Conservation (phyloP, 2,329 filamentous ascomycete species). For the Fusarium hainanense region DNA sequence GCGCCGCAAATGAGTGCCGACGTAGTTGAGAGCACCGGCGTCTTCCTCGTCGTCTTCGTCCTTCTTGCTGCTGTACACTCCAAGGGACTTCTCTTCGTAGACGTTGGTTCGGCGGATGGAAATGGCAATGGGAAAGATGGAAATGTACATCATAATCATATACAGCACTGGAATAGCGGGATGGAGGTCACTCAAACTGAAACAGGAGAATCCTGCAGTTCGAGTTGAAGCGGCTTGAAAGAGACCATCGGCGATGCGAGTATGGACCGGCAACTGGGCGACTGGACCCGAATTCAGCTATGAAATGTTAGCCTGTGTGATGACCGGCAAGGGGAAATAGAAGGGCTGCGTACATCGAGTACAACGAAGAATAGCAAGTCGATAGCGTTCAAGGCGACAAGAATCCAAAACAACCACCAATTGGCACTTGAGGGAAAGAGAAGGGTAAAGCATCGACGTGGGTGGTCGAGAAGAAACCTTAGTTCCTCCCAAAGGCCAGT, state of each 20-base stretch:
- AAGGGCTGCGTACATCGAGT: slow-evolving; percentile 75
- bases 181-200: slow-evolving; percentile 82
- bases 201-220: slow-evolving; percentile 88
- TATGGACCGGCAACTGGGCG: slow-evolving; percentile 73
- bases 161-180: slow-evolving; percentile 94
- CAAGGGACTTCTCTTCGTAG: slow-evolving; percentile 90
- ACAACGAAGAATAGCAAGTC: slow-evolving; percentile 94
- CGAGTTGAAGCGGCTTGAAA: slow-evolving; percentile 92
- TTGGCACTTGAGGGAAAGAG: slow-evolving; percentile 90
- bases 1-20: slow-evolving; percentile 88
- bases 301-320: slow-evolving; percentile 34
- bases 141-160: slow-evolving; percentile 99
- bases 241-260: slow-evolving; percentile 84
- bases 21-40: slow-evolving; percentile 78
- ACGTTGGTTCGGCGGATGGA: slow-evolving; percentile 94
- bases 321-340: not conserved
- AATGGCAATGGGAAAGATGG: slow-evolving; percentile 95
- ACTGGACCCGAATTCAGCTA: slow-evolving; percentile 79
- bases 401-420: slow-evolving; percentile 94
- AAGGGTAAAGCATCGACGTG: slow-evolving; percentile 93
- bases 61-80: slow-evolving; percentile 70
- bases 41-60: slow-evolving; percentile 58
- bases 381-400: slow-evolving; percentile 82
- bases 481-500: slow-evolving; percentile 89
- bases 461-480: slow-evolving; percentile 90